Evolutionary conservation across 176 grass and related monocot species (phyloP), one percentile per base, ranked within the genome.

Genomic region (Aechmea fasciata): DNA sequence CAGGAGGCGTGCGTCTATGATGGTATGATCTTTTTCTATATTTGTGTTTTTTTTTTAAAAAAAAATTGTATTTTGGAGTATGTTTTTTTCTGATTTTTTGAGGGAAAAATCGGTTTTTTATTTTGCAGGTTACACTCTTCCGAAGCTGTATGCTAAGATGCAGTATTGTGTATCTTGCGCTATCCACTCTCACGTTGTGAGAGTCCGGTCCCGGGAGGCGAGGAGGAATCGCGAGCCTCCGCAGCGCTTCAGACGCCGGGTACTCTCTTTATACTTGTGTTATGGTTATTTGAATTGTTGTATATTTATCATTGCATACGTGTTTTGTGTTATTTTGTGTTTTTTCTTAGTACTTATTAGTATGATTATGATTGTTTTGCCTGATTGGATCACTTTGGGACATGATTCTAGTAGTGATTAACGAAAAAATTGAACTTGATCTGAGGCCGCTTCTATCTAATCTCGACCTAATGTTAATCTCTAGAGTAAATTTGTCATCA

Each of bases 1-100:
- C 89, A 88, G 61, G 88, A 91, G 64, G 88, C 88, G 51, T 88
- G 89, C 28, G 89, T 82, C 0, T 86, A 85, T 77, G 89, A 85
- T 73, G 82, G 88, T 81, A 85, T 3, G 0, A 0, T 12, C 3
- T 55, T 13, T 28, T 6, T 1, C 13, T 54, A 3, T 12, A 52
- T 64, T 0, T 63, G 67, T 11, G 57, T 48, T 18, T 9, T 15
- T 3, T 63, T 47, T 2, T 7, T 41, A 7, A 7, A 41, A 41
- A 41, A 29, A 11, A 0, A 14, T 68, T 14, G 0, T 11, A 48
- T 20, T 9, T 3, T 10, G n/a, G 18, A 22, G 13, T 61, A 10
- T 61, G 15, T 61, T 61, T 61, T 61, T 61, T 22, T 61, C 20
- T 61, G 55, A 61, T 61, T 3, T 70, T 15, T 14, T 62, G 51